Evolutionary conservation across 805 yeast genomes (phyloP).

Genomic region (Brettanomyces sp.): DNA sequence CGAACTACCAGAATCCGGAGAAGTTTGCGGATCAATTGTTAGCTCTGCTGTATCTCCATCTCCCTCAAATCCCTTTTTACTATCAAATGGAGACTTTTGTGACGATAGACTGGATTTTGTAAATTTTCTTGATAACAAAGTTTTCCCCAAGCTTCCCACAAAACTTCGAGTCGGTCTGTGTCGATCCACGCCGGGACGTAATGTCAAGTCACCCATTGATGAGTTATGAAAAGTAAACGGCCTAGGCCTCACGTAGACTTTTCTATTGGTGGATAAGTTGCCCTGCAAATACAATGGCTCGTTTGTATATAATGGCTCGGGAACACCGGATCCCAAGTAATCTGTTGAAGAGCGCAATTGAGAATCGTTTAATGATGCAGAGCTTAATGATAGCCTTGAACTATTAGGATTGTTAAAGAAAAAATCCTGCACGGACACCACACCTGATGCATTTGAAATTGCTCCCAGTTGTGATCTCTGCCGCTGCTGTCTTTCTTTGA

Average conservation of each 20-base stretch:
- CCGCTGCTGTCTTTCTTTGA: background rate
- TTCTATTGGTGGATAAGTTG: background rate
- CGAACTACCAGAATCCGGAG: background rate
- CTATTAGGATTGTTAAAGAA: conserved; percentile 30
- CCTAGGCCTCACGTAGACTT: background rate
- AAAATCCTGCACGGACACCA: conserved; percentile 44
- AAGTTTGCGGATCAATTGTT: background rate
- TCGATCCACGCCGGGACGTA: background rate
- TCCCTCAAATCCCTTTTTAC: background rate
- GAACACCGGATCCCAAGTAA: conserved; percentile 1
- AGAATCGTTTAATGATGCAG: conserved; percentile 7
- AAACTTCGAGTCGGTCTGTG: background rate
- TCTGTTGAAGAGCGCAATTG: conserved; percentile 2
- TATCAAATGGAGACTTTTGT: background rate
- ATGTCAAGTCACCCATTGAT: background rate
- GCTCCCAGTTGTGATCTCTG: conserved; percentile 3
- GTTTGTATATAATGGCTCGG: background rate
- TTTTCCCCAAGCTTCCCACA: background rate
- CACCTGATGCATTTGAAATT: conserved; percentile 7
- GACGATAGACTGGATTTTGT: background rate
- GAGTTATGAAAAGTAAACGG: background rate
- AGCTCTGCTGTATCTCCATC: conserved; percentile 1
- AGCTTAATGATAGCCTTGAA: conserved; percentile 8
- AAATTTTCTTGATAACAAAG: background rate
- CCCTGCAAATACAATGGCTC: too few relatives aligned